These are phyloP conservation scores for Auxenochlorella pyrenoidosa DNA, from an alignment of 139 green algal species.

Conservation along the genomic window DNA sequence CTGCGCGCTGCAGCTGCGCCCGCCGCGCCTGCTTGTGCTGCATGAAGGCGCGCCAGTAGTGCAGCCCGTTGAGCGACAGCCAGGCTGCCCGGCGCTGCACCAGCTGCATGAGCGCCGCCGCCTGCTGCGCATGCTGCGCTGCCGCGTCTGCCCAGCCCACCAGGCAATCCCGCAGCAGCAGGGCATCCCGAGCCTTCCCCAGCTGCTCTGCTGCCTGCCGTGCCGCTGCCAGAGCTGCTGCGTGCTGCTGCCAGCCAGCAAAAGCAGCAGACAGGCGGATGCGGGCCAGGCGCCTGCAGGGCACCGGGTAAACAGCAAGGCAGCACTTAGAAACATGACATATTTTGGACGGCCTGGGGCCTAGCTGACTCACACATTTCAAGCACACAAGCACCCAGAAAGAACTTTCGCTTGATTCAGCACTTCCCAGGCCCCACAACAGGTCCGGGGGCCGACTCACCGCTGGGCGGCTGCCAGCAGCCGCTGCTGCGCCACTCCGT, in stretches of 20 bases:
- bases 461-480: neutral
- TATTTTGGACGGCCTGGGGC: no score
- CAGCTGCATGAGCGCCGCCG: slow-evolving; percentile 2
- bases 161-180: slow-evolving; percentile 18
- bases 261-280: slow-evolving; percentile 23
- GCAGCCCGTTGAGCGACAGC: neutral
- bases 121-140: slow-evolving; percentile 14
- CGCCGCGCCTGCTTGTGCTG: neutral
- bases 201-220: slow-evolving; percentile 25
- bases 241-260: slow-evolving; percentile 39
- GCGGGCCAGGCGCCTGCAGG: slow-evolving; percentile 16
- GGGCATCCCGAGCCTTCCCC: neutral
- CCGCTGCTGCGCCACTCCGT: neutral
- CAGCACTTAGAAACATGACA: neutral
- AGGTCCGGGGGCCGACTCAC: neutral
- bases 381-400: neutral
- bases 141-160: neutral
- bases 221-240: neutral
- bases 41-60: slow-evolving; percentile 6
- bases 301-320: neutral
- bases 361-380: no score
- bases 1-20: slow-evolving; percentile 15
- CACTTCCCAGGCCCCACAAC: no score
- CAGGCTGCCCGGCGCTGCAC: slow-evolving; percentile 21
- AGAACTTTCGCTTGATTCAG: no score